phyloP scores from a whole-genome alignment of 2,329 filamentous ascomycete species.

The Microcera coccophila region DNA sequence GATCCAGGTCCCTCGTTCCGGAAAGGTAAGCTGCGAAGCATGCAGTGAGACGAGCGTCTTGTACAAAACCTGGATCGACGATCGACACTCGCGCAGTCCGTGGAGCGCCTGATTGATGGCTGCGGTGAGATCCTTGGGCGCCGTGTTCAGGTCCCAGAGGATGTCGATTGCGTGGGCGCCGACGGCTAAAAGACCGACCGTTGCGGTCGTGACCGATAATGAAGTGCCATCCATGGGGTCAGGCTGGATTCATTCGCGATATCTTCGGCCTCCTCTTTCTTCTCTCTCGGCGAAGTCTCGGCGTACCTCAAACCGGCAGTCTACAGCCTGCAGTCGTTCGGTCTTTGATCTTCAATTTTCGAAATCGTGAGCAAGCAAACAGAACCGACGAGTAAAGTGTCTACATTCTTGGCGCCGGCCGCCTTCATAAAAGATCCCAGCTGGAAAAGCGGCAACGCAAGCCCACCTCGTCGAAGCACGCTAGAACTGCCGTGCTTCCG shows the following conservation, averaged over 20 bases:
- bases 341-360: too few relatives aligned
- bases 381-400: too few relatives aligned
- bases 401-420: background rate
- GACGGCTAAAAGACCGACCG: constrained; percentile 36
- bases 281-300: too few relatives aligned
- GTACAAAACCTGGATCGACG: constrained; percentile 35
- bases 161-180: constrained; percentile 33
- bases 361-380: too few relatives aligned
- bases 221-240: background rate
- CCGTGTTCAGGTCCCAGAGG: constrained; percentile 33
- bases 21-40: constrained; percentile 32
- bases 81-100: constrained; percentile 37
- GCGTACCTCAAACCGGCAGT: too few relatives aligned
- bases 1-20: constrained; percentile 36
- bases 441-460: background rate
- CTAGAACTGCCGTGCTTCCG: constrained; percentile 24
- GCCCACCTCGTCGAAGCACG: background rate
- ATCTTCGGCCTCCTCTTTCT: too few relatives aligned
- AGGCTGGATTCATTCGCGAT: background rate
- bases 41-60: constrained; percentile 34
- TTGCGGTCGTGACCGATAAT: constrained; percentile 32
- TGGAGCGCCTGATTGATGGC: constrained; percentile 31
- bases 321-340: too few relatives aligned
- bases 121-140: constrained; percentile 25
- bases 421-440: background rate